Base-by-base conservation (phyloP, 2,329 filamentous ascomycete genomes). In the Colletotrichum shisoi region DNA sequence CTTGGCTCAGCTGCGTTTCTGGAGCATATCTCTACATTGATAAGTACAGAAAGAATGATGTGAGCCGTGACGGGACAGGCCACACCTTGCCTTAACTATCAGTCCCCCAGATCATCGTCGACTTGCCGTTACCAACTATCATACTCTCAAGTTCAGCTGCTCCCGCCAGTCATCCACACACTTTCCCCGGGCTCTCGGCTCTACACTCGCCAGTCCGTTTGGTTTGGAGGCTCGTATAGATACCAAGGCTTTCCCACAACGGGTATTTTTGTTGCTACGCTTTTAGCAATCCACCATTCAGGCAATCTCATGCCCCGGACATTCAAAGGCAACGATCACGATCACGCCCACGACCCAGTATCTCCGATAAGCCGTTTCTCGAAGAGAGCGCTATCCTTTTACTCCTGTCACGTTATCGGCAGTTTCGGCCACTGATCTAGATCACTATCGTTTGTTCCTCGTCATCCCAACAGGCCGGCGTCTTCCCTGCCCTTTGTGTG, bases 211-310 rank as follows among this genome's bases (percentile, higher is more conserved):
- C 62, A 59, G 57, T 27, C 63, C 37, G 37, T 39, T 37, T 66
- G 21, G 13, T 37, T 21, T 51, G 52, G 39, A 54, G 49, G 54
- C 54, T 64, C 64, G 64, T 64, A 67, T 67, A 67, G 64, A 67
- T 67, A 67, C 54, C 37, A 42, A 60, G 44, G 54, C n/a, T 37
- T 12, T 64, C 61, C 61, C 61, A 49, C 61, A 61, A 51, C 53
- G 19, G 7, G 8, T 9, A 9, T 31, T 51, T 54, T 67, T 17
- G 4, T 6, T 21, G 21, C 27, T 6, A 17, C n/a, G 7, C 1
- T 15, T n/a, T 67, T 63, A 8, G 12, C 37, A 19, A 19, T 56
- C 54, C 17, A 4, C 15, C 37, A 24, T 2, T 34, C 31, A 34
- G 31, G 31, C 31, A n/a, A 40, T 45, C 49, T 51, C 31, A 49